These are phyloP conservation scores for Lactuca sativa DNA, from an alignment of 129 eudicot species.

Conservation along the genomic window DNA sequence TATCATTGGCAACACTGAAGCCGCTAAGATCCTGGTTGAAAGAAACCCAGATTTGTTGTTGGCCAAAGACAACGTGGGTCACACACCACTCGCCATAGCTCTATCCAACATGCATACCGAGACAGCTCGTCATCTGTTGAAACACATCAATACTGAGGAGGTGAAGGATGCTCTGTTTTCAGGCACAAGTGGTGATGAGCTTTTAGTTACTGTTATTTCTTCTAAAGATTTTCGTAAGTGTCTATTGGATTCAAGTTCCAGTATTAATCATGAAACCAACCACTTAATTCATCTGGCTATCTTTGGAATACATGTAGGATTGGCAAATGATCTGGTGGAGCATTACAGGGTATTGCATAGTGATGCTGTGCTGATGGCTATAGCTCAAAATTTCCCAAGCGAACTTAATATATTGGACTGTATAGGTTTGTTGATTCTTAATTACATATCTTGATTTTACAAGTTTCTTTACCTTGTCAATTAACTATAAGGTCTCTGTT, in stretches of 20 bases:
- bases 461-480: no score
- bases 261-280: no score
- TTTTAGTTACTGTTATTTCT: not conserved
- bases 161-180: not conserved
- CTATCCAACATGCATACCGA: not conserved
- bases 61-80: not conserved
- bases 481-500: no score
- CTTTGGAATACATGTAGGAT: not conserved
- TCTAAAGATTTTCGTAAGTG: not conserved
- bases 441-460: no score
- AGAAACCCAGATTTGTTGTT: no score
- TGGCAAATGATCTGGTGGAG: not conserved
- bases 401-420: no score
- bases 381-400: no score
- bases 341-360: not conserved
- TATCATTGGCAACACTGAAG: no score
- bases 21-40: no score
- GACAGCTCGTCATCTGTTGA: not conserved
- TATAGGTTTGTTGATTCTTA: no score
- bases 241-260: no score
- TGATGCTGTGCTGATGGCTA: not conserved
- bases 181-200: not conserved
- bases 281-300: no score
- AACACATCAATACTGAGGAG: not conserved
- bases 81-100: not conserved